Conservation (phyloP, 257 asterid species). For the Solanum tacnaense region DNA sequence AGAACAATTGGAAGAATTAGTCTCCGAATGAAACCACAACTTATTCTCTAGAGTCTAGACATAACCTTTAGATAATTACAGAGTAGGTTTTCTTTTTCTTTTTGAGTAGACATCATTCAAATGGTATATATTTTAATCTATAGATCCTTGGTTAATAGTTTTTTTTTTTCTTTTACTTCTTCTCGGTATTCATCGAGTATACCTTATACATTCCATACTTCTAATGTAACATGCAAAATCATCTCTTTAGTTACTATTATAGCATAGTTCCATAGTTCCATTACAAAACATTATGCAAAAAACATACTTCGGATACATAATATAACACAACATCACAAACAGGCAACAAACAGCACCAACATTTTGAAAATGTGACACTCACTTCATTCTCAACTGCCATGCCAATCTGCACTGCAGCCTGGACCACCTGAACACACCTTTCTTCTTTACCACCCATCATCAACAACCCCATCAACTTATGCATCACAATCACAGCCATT, state of each 20-base stretch:
- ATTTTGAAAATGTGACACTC: conserved; percentile 17
- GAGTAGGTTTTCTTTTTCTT: not conserved
- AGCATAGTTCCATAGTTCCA: not conserved
- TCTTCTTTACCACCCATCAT: conserved; percentile 85
- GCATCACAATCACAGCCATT: conserved; percentile 95
- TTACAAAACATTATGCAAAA: not conserved
- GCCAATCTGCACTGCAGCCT: conserved; percentile 87
- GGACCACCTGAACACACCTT: conserved; percentile 75
- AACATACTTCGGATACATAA: not conserved
- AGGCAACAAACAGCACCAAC: not conserved
- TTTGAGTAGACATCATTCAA: not conserved
- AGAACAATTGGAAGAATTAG: not conserved
- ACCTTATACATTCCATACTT: not conserved
- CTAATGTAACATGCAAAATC: not conserved
- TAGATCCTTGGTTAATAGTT: not conserved
- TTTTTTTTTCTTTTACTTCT: not conserved
- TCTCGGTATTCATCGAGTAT: not conserved
- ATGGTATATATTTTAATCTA: not conserved
- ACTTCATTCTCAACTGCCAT: conserved; percentile 79
- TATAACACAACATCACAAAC: not conserved
- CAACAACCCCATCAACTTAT: conserved; percentile 76
- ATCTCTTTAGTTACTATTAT: not conserved
- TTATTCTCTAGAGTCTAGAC: not conserved
- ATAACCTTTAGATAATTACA: not conserved
- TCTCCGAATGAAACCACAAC: not conserved